These are phyloP conservation scores for Grammothele lineata DNA, from an alignment of 768 basidiomycete species.

Conservation along the genomic window DNA sequence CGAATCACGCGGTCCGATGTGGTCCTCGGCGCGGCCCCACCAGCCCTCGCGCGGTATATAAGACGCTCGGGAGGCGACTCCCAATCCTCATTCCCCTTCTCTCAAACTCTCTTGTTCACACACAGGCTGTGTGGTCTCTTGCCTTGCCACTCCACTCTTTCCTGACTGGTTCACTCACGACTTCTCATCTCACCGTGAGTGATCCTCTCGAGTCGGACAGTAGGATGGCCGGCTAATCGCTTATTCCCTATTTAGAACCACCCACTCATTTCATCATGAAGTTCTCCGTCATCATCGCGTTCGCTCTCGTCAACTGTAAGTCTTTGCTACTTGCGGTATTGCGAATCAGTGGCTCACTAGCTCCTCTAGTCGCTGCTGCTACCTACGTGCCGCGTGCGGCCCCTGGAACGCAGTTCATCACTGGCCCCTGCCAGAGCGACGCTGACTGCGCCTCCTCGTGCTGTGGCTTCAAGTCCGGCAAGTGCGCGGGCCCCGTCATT, in stretches of 20 bases:
- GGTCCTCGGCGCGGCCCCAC: too few relatives aligned
- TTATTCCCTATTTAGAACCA: neutral
- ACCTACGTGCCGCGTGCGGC: constrained; percentile 3
- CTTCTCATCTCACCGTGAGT: neutral
- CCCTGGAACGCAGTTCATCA: constrained; percentile 19
- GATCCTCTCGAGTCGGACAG: too few relatives aligned
- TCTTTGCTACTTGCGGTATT: neutral
- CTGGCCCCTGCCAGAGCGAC: constrained; percentile 16
- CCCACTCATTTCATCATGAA: constrained; percentile 10
- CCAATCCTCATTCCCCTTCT: neutral
- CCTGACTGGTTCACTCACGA: neutral
- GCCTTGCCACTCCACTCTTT: neutral
- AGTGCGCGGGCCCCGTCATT: constrained; percentile 21
- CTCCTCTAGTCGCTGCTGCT: constrained; percentile 7
- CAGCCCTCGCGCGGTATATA: neutral
- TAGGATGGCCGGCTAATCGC: too few relatives aligned
- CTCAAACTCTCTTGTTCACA: neutral
- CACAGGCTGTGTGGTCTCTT: neutral
- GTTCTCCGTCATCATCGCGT: constrained; percentile 6
- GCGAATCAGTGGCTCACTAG: neutral
- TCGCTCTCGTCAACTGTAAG: constrained; percentile 4
- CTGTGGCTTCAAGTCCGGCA: constrained; percentile 21
- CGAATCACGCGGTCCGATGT: too few relatives aligned
- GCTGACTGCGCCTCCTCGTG: constrained; percentile 20
- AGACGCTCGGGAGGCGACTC: neutral